These are phyloP conservation scores for rapeseed (Brassica napus) DNA, from an alignment of 345 rosid species.

Conservation along the genomic window Da-Ae NC_063449.1:8400001-8400500, in stretches of 20 bases:
- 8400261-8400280: conserved; percentile 50
- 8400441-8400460: conserved; percentile 89
- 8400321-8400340: not conserved
- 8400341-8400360: not conserved
- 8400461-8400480: conserved; percentile 71
- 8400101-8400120: too few relatives aligned
- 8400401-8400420: not conserved
- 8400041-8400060: too few relatives aligned
- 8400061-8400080: too few relatives aligned
- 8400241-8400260: conserved; percentile 68
- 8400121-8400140: too few relatives aligned
- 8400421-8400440: conserved; percentile 60
- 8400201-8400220: conserved; percentile 4
- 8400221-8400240: conserved; percentile 31
- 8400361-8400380: not conserved
- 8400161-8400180: conserved; percentile 20
- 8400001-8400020: too few relatives aligned
- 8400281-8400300: conserved; percentile 76
- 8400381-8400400: not conserved
- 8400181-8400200: not conserved
- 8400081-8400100: too few relatives aligned
- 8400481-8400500: conserved; percentile 64
- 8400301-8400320: conserved; percentile 63
- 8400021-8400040: too few relatives aligned
- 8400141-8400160: too few relatives aligned